Evolutionary conservation across 192 early-diverging fungal genomes (phyloP).

Genomic region (Linnemannia schmuckeri): DNA sequence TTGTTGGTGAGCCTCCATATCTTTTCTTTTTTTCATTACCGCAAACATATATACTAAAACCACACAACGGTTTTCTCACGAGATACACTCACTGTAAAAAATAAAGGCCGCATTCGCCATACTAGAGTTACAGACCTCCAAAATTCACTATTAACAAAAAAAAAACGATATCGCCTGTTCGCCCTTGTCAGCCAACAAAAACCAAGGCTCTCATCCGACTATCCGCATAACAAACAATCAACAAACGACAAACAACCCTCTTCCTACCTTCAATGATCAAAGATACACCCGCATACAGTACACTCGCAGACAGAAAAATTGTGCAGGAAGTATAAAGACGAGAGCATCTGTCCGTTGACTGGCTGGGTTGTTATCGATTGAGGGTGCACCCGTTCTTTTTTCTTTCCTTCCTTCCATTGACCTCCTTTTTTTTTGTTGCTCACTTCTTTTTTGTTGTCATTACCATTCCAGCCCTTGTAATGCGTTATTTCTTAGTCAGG

Average conservation of each 20-base stretch:
- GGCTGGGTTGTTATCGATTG: background rate
- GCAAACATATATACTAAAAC: background rate
- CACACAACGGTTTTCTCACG: background rate
- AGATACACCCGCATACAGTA: background rate
- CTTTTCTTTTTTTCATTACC: background rate
- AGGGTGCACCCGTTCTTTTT: background rate
- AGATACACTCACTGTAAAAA: background rate
- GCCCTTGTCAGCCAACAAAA: background rate
- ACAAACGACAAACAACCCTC: background rate
- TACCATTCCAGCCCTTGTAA: background rate
- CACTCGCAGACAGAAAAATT: background rate
- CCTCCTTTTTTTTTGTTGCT: background rate
- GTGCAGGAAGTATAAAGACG: background rate
- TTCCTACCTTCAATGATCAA: background rate
- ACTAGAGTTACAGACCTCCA: background rate
- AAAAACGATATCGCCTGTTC: conserved; percentile 1
- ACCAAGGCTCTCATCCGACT: background rate
- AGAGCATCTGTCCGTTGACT: background rate
- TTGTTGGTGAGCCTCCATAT: background rate
- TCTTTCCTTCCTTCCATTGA: background rate
- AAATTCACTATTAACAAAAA: background rate
- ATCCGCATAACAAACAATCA: conserved; percentile 1
- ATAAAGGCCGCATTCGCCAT: background rate
- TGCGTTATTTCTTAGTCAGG: too few relatives aligned
- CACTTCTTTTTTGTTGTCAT: background rate